These are phyloP conservation scores for Taphrina wiesneri DNA, from an alignment of 1,139 yeast species.

Conservation along the genomic window DNA sequence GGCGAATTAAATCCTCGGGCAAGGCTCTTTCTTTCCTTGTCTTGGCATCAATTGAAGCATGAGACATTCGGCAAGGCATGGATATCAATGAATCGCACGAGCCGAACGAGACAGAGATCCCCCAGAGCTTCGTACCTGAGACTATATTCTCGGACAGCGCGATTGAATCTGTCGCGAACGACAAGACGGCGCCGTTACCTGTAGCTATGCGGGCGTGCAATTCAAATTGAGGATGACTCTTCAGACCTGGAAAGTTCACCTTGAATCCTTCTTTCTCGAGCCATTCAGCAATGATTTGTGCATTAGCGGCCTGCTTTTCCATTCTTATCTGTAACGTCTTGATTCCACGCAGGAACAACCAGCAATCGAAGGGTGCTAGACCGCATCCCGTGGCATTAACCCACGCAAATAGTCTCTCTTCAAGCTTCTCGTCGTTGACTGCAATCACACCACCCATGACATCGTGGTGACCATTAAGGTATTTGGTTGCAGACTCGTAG, in stretches of 20 bases:
- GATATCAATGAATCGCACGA: constrained; percentile 81
- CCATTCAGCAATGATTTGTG: constrained; percentile 70
- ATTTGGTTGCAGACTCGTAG: constrained; percentile 85
- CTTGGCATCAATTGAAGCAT: constrained; percentile 82
- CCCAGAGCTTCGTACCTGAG: constrained; percentile 72
- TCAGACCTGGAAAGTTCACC: constrained; percentile 82
- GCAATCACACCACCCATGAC: constrained; percentile 86
- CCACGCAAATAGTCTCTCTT: constrained; percentile 68
- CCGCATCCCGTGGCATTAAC: constrained; percentile 89
- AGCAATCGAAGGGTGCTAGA: constrained; percentile 86
- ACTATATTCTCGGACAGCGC: constrained; percentile 70
- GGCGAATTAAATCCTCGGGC: constrained; percentile 76
- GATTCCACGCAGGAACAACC: constrained; percentile 92
- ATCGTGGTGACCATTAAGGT: constrained; percentile 90
- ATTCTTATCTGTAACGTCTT: constrained; percentile 83
- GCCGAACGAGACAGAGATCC: constrained; percentile 91
- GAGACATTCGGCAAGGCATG: constrained; percentile 87
- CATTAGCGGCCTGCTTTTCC: constrained; percentile 65
- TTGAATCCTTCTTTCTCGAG: constrained; percentile 59
- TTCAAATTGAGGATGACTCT: constrained; percentile 69
- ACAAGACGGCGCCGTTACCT: constrained; percentile 87
- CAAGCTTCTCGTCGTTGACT: constrained; percentile 62
- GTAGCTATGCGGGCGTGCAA: constrained; percentile 73
- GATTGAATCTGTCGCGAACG: constrained; percentile 81
- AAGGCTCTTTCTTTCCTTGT: constrained; percentile 82